Evolutionary conservation across 2,329 filamentous ascomycete genomes (phyloP), one percentile per base, ranked within the genome.

Genomic region (Sarocladium oryzae): DNA sequence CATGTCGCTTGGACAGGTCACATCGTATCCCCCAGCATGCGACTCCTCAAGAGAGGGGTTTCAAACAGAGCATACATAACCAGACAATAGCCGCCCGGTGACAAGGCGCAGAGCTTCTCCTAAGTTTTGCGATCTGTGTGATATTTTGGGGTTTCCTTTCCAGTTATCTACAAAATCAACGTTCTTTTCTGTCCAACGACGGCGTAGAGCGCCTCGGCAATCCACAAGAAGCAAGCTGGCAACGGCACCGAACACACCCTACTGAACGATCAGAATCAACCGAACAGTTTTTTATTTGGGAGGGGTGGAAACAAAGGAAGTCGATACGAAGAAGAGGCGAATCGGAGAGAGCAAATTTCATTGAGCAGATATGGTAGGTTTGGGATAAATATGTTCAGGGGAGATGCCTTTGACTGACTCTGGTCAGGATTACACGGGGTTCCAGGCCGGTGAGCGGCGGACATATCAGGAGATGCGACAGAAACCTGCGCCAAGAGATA

Each of bases 391-490:
- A 7, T 33, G 16, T 8, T 4, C 10, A n/a, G 21, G 40, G 21
- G 15, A 6, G 33, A 21, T 16, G 4, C 11, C 26, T 15, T n/a
- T 13, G 5, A 11, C 21, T 48, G 9, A 48, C 28, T 30, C 26
- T n/a, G 4, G 18, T 15, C 51, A 73, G 70, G 67, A 71, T 32
- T 63, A 66, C 58, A 56, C 62, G 54, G 61, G 64, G 57, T 62
- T 65, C 49, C 61, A 64, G 56, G 55, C 66, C 58, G 61, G 69
- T 60, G 63, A 69, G 48, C 60, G 61, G 55, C 64, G 61, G 53
- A 68, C 69, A 61, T 71, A 70, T 52, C 68, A 66, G 53, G 75
- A 79, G 63, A 79, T 80, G 77, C 68, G 68, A 56, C 72, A 80
- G 58, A 79, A 75, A 62, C 61, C 69, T 51, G 64, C 68, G 45